These are phyloP conservation scores for Sambucus nigra DNA, from an alignment of 129 eudicot genomes.

Conservation along the genomic window DNA sequence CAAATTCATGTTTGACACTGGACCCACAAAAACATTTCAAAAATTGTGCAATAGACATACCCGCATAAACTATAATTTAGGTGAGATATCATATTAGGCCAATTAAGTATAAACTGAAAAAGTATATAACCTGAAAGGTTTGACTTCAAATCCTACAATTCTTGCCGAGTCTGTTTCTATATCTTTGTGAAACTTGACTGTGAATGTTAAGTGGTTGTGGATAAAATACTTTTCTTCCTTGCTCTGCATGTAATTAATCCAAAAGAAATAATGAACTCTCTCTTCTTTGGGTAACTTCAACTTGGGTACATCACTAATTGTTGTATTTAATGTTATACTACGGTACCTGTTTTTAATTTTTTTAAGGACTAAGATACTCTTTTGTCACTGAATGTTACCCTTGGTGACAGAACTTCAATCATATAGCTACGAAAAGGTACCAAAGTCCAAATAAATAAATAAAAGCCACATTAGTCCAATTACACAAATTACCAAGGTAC, in stretches of 20 bases:
- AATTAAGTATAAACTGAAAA: no score
- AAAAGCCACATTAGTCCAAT: no score
- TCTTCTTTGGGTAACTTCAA: no score
- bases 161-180: conserved; percentile 50
- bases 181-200: conserved; percentile 61
- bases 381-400: no score
- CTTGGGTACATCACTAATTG: no score
- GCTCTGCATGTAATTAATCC: conserved; percentile 30
- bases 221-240: conserved; percentile 63
- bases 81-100: background rate
- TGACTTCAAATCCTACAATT: conserved; percentile 72
- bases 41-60: conserved; percentile 2
- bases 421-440: no score
- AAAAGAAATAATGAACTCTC: background rate
- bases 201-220: conserved; percentile 59
- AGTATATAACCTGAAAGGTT: conserved; percentile 44
- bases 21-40: conserved; percentile 9
- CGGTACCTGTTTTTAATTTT: no score
- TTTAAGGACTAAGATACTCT: no score
- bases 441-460: no score
- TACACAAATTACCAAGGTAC: no score
- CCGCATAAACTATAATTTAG: background rate
- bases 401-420: no score
- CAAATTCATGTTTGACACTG: conserved; percentile 59
- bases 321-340: no score